Conservation (phyloP, 768 basidiomycete species). For the Tulasnella calospora region DNA sequence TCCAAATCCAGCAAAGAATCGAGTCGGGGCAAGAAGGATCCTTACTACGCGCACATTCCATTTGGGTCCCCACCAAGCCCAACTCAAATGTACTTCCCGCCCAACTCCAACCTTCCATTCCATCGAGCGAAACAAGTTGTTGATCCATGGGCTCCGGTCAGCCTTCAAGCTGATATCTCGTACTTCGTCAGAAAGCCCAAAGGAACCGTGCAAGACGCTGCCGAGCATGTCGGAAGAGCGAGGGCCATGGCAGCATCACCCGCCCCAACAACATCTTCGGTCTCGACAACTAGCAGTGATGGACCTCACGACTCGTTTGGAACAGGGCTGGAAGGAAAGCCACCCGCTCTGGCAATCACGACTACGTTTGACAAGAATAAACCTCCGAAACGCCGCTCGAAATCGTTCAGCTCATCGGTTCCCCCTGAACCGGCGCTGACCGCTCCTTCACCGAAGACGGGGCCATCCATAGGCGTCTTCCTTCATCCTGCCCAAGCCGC, state of each 20-base stretch:
- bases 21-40: not conserved
- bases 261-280: not conserved
- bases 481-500: constrained; percentile 12
- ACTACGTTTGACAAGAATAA: not conserved
- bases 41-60: constrained; percentile 19
- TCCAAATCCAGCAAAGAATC: not conserved
- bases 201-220: not conserved
- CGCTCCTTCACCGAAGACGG: not conserved
- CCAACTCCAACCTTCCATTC: constrained; percentile 10
- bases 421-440: not conserved
- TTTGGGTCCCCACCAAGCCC: not conserved
- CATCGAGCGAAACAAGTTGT: not conserved
- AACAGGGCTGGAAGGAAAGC: not conserved
- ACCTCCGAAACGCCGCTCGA: constrained; percentile 10
- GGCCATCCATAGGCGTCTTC: constrained; percentile 7
- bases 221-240: not conserved
- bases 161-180: not conserved
- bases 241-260: not conserved
- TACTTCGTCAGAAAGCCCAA: not conserved
- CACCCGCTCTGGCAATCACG: not conserved
- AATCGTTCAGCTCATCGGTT: not conserved
- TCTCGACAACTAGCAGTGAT: constrained; percentile 7
- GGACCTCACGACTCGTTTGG: not conserved
- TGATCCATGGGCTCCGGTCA: not conserved
- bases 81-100: constrained; percentile 10